Percentiles rank a stretch among this genome's conserved stretches.
Conservation (phyloP, 495 filamentous ascomycete species). For the Penicillium dipodomyicola region DNA sequence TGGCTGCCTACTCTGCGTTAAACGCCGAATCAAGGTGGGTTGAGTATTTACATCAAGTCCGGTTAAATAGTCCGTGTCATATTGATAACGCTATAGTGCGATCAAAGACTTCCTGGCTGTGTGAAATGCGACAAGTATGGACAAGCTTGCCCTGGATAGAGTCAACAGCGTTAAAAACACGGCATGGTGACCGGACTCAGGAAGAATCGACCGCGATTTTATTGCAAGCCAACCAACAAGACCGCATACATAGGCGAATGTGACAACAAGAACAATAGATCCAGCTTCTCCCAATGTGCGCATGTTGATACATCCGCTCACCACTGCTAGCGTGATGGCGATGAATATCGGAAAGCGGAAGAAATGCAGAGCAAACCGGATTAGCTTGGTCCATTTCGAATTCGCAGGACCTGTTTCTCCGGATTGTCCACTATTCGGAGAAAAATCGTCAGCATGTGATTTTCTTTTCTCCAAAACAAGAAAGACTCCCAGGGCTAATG, state of each 20-base stretch:
- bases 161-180: slow-evolving; percentile 20
- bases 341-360: slow-evolving; percentile 33
- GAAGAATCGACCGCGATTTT: slow-evolving; percentile 24
- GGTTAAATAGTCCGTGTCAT: neutral
- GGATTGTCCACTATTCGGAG: slow-evolving; percentile 29
- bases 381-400: slow-evolving; percentile 26
- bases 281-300: slow-evolving; percentile 25
- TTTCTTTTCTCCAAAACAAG: no score
- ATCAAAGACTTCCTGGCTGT: slow-evolving; percentile 33
- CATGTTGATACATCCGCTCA: slow-evolving; percentile 24
- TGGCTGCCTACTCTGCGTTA: slow-evolving; percentile 49
- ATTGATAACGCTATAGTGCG: slow-evolving; percentile 30
- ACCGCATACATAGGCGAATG: slow-evolving; percentile 29
- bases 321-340: slow-evolving; percentile 28
- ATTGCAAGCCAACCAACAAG: slow-evolving; percentile 26
- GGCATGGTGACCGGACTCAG: slow-evolving; percentile 23
- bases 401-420: slow-evolving; percentile 31
- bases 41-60: neutral
- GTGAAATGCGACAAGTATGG: slow-evolving; percentile 37
- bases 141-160: slow-evolving; percentile 36
- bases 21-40: slow-evolving; percentile 36
- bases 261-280: slow-evolving; percentile 23
- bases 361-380: slow-evolving; percentile 17
- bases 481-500: neutral
- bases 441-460: neutral